A percentile compares a stretch with the other conserved stretches of the same genome.
Conservation (phyloP, 768 basidiomycete species). For the Phaeotremella skinneri region DNA sequence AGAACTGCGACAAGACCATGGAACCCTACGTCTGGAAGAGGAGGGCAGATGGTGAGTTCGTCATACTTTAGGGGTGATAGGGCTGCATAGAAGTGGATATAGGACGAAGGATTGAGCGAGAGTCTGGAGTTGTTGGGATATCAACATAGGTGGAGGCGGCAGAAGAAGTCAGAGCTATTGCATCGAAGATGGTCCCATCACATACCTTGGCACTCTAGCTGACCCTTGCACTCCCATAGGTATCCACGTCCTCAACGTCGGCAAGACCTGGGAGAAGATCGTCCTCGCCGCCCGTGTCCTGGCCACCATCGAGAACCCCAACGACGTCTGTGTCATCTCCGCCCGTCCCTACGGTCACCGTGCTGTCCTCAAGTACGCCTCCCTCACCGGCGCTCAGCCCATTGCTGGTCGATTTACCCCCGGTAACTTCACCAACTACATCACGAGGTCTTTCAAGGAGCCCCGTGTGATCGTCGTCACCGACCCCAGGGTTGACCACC, state of each 20-base stretch:
- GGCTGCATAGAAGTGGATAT: too few relatives aligned
- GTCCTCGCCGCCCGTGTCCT: conserved; percentile 97
- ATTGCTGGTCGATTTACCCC: conserved; percentile 99
- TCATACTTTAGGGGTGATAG: background rate
- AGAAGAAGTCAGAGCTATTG: too few relatives aligned
- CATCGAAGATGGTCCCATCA: too few relatives aligned
- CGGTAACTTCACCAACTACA: conserved; percentile 99
- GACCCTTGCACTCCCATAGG: conserved; percentile 62
- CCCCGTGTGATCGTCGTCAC: conserved; percentile 97
- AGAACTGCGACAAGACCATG: conserved; percentile 99
- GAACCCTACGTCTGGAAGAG: conserved; percentile 96
- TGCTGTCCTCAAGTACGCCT: conserved; percentile 96
- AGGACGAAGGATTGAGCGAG: conserved; percentile 3
- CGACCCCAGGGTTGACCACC: conserved; percentile 99
- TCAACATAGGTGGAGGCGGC: background rate
- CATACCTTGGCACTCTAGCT: background rate
- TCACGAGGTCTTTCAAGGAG: conserved; percentile 99
- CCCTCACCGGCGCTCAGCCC: conserved; percentile 96
- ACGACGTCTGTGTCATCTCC: conserved; percentile 96
- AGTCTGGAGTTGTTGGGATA: background rate
- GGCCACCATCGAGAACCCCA: conserved; percentile 95
- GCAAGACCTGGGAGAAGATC: conserved; percentile 99
- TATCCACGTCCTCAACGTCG: conserved; percentile 94
- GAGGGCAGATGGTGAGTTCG: conserved; percentile 78
- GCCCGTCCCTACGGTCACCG: conserved; percentile 99